These are phyloP conservation scores for Metschnikowia drakensbergensis DNA, from an alignment of 805 yeast genomes.

Conservation along the genomic window DNA sequence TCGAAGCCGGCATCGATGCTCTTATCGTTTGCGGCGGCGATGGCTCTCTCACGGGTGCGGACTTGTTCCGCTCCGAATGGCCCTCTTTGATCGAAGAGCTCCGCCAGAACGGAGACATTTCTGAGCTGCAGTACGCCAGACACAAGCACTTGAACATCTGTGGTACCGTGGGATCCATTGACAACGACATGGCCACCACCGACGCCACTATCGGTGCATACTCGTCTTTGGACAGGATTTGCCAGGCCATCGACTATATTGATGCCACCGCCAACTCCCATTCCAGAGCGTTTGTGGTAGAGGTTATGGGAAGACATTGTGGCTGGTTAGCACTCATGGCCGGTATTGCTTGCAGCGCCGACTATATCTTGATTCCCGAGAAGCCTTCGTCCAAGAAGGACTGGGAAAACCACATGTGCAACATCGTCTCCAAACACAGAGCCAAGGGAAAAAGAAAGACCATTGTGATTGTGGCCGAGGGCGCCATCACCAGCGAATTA, in stretches of 20 bases:
- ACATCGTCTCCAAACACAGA: slow-evolving; percentile 62
- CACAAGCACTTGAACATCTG: slow-evolving; percentile 61
- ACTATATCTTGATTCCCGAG: slow-evolving; percentile 77
- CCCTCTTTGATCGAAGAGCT: slow-evolving; percentile 64
- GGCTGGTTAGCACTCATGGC: slow-evolving; percentile 86
- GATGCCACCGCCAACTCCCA: slow-evolving; percentile 84
- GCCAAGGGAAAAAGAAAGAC: slow-evolving; percentile 72
- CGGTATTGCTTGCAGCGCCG: slow-evolving; percentile 78
- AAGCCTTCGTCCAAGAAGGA: slow-evolving; percentile 59
- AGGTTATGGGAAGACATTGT: slow-evolving; percentile 88
- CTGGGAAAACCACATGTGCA: slow-evolving; percentile 68
- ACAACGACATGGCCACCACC: slow-evolving; percentile 81
- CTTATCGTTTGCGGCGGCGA: slow-evolving; percentile 81
- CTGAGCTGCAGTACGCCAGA: slow-evolving; percentile 43
- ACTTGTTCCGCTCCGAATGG: slow-evolving; percentile 73
- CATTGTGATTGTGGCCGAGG: slow-evolving; percentile 79
- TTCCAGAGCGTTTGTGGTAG: slow-evolving; percentile 78
- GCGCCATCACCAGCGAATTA: slow-evolving; percentile 69
- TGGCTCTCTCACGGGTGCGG: slow-evolving; percentile 81
- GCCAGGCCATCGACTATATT: slow-evolving; percentile 72
- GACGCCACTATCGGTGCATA: slow-evolving; percentile 81
- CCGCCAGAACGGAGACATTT: slow-evolving; percentile 40
- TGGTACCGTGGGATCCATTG: slow-evolving; percentile 80
- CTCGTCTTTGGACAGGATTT: slow-evolving; percentile 71
- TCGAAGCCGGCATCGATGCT: slow-evolving; percentile 71